Evolutionary conservation across 495 filamentous ascomycete species (phyloP), one percentile per base, ranked within the genome.

Genomic region (Aspergillus ostianus): DNA sequence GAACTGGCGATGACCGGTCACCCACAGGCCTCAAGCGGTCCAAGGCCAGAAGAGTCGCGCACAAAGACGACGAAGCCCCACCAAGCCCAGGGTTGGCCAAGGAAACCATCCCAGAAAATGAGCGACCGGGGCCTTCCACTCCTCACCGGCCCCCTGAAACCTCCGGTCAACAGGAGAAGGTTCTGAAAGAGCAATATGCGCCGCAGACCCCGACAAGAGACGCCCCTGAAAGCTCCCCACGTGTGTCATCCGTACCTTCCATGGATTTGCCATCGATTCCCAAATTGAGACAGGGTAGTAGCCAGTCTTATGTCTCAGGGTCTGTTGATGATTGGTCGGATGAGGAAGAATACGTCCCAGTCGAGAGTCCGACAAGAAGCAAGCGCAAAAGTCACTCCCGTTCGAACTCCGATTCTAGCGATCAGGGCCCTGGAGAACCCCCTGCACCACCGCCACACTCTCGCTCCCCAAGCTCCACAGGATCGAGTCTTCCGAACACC

Each of bases 201-300:
- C 62, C 70, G 6, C 61, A 66, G 18, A 62, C 64, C 0, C 60
- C 74, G 26, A 63, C 60, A 19, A 65, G 57, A 47, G 66, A 62
- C 32, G 66, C 52, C 23, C 62, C 63, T 3, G 68, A 72, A 47
- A 69, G 65, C 48, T 70, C 76, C 49, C 69, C 79, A 47, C 73
- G 82, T 30, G 71, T 80, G 3, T 87, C 86, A n/a, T 85, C 82
- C 21, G 77, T 83, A 12, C 84, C 84, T 7, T 82, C 81, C 0
- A 70, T 78, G 63, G 75, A 83, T 56, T 76, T 87, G 17, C 86
- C 85, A 17, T 73, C 70, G 20, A 85, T 88, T 20, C 82, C 77
- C 17, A 87, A 85, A 62, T 70, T 85, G 18, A 70, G 85, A 18
- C 71, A 68, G 41, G 59, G 70, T 20, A 77, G 73, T 58, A 80